Conservation (phyloP, 2,329 filamentous ascomycete species). For the Neopestalotiopsis clavispora region DNA sequence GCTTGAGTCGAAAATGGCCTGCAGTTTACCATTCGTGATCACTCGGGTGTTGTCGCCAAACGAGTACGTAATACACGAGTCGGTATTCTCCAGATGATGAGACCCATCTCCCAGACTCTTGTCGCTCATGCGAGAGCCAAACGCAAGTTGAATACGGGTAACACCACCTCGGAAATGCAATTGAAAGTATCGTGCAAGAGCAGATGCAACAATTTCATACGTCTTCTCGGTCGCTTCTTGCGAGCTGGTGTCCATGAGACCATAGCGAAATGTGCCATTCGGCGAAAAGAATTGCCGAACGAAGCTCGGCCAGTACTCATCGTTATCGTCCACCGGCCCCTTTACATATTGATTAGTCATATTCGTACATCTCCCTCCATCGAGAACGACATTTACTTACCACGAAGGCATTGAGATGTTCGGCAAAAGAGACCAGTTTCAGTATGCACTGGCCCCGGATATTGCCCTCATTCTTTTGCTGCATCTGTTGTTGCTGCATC, state of each 20-base stretch:
- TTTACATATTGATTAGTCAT: neutral
- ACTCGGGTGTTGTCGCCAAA: slow-evolving; percentile 80
- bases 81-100: slow-evolving; percentile 76
- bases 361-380: neutral
- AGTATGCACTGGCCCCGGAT: slow-evolving; percentile 64
- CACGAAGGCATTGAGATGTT: slow-evolving; percentile 63
- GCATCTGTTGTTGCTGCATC: slow-evolving; percentile 46
- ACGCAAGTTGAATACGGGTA: slow-evolving; percentile 81
- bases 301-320: slow-evolving; percentile 82
- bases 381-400: slow-evolving; percentile 41
- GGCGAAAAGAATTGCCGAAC: slow-evolving; percentile 82
- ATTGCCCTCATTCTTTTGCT: slow-evolving; percentile 51
- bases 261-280: slow-evolving; percentile 77
- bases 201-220: slow-evolving; percentile 84
- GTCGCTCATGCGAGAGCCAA: slow-evolving; percentile 69
- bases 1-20: slow-evolving; percentile 77
- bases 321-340: slow-evolving; percentile 40
- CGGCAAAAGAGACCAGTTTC: slow-evolving; percentile 66
- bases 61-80: slow-evolving; percentile 86
- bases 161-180: slow-evolving; percentile 89
- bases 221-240: slow-evolving; percentile 71
- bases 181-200: slow-evolving; percentile 86
- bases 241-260: slow-evolving; percentile 58
- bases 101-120: slow-evolving; percentile 64
- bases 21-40: slow-evolving; percentile 76